Evolutionary conservation across 192 early-diverging fungal genomes (phyloP).

Genomic region (Geranomyces michiganensis): DNA sequence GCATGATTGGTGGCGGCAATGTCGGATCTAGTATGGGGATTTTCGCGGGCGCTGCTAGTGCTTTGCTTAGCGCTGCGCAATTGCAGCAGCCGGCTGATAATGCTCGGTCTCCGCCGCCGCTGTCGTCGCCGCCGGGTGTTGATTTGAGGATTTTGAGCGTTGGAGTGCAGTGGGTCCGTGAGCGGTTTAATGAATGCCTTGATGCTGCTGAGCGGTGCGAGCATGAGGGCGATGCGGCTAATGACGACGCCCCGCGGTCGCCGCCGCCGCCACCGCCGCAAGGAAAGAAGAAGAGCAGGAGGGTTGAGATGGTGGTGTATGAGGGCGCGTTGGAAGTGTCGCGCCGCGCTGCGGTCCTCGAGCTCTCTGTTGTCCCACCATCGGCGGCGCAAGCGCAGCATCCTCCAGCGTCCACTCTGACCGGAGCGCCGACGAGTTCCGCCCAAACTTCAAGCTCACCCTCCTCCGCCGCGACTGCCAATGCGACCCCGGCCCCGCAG

Average conservation of each 20-base stretch:
- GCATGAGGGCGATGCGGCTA: background rate
- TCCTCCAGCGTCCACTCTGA: too few species aligned
- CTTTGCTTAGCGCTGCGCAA: too few species aligned
- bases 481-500: too few species aligned
- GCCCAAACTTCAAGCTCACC: background rate
- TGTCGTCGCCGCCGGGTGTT: slow-evolving; percentile 9
- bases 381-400: too few species aligned
- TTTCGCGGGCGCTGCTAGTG: too few species aligned
- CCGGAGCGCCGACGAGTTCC: too few species aligned
- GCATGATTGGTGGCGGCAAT: background rate
- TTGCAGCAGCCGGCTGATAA: too few species aligned
- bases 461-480: too few species aligned
- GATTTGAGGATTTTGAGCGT: slow-evolving; percentile 52
- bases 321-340: slow-evolving; percentile 48
- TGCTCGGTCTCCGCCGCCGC: too few species aligned
- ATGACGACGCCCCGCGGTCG: background rate
- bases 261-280: background rate
- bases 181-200: slow-evolving; percentile 87
- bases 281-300: background rate
- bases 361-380: slow-evolving; percentile 15
- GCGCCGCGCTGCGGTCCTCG: slow-evolving; percentile 36
- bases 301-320: slow-evolving; percentile 47
- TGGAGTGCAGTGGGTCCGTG: slow-evolving; percentile 87
- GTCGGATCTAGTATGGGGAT: background rate
- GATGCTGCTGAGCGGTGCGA: slow-evolving; percentile 69